Evolutionary conservation across 495 filamentous ascomycete genomes (phyloP).

Genomic region (Hypomontagnella monticulosa): DNA sequence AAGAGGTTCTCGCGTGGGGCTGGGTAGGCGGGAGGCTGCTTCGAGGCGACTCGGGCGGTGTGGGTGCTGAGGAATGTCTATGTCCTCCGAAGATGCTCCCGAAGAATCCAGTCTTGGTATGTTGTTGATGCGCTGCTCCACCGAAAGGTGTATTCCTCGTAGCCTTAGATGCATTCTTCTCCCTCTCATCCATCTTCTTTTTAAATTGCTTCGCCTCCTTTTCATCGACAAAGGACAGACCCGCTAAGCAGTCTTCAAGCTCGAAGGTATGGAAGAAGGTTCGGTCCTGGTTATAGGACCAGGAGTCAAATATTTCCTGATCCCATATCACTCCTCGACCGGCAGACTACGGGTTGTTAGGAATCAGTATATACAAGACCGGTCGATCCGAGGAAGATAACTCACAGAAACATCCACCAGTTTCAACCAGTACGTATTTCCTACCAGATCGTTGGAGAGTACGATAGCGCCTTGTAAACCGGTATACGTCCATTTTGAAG

Average conservation of each 20-base stretch:
- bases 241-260: constrained; percentile 88
- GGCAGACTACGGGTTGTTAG: constrained; percentile 66
- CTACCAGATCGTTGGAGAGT: constrained; percentile 91
- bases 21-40: constrained; percentile 60
- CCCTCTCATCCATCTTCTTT: constrained; percentile 92
- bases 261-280: constrained; percentile 98
- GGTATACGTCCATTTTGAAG: constrained; percentile 89
- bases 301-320: constrained; percentile 95
- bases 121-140: constrained; percentile 56
- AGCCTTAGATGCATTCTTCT: constrained; percentile 90
- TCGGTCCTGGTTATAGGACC: constrained; percentile 93
- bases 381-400: constrained; percentile 29
- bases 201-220: constrained; percentile 95
- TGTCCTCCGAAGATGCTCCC: constrained; percentile 76
- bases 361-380: constrained; percentile 1
- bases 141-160: constrained; percentile 82
- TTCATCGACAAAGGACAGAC: constrained; percentile 91
- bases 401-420: constrained; percentile 94
- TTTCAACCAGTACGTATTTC: constrained; percentile 96
- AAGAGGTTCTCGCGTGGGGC: constrained; percentile 52
- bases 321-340: constrained; percentile 96
- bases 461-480: constrained; percentile 94
- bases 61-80: constrained; percentile 69
- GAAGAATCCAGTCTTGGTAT: constrained; percentile 61
- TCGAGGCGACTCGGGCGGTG: constrained; percentile 64